Conservation (phyloP, 179 eudicot species). For the Heliamphora pulchella region DNA sequence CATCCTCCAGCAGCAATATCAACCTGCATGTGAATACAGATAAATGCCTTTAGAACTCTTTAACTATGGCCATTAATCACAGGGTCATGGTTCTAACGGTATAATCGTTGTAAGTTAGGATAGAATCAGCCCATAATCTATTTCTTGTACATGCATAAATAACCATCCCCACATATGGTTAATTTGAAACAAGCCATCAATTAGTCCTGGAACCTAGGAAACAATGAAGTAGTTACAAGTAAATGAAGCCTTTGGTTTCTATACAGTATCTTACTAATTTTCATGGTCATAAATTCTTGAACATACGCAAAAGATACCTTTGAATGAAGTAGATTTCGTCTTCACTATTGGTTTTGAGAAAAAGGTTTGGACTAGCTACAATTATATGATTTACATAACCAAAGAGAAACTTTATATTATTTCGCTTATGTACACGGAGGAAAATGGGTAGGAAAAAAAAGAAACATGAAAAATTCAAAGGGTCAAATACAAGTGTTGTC, state of each 20-base stretch:
- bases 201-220: background rate
- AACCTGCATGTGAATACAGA: slow-evolving; percentile 43
- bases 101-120: background rate
- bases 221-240: background rate
- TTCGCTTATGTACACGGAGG: no score
- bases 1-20: slow-evolving; percentile 99
- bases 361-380: background rate
- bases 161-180: background rate
- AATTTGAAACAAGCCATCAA: background rate
- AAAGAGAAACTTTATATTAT: background rate
- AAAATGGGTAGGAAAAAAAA: no score
- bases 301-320: background rate
- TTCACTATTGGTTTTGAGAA: background rate
- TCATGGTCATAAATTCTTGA: background rate
- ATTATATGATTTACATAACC: background rate
- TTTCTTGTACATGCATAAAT: background rate
- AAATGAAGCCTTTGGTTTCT: background rate
- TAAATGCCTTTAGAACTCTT: slow-evolving; percentile 8
- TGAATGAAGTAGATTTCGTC: background rate
- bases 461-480: no score
- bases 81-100: background rate
- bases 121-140: background rate
- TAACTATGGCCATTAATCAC: background rate
- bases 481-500: background rate
- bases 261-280: background rate